A percentile compares a stretch with the other conserved stretches of the same genome.
phyloP scores from a whole-genome alignment of 192 early-diverging fungal genomes.

The Mortierella antarctica region DNA sequence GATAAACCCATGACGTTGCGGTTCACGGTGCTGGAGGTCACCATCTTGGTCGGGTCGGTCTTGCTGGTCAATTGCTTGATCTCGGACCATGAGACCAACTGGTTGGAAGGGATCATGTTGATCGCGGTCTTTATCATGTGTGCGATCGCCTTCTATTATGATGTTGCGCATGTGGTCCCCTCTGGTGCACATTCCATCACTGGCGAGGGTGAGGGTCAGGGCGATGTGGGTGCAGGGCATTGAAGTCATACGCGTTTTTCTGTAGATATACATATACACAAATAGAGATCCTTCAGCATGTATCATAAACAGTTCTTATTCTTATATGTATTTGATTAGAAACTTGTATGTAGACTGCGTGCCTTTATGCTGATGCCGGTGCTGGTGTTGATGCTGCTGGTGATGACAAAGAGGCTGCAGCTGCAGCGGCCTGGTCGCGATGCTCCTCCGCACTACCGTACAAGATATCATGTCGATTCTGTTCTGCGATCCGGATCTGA shows the following conservation, averaged over 20 bases:
- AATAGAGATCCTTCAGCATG: not conserved
- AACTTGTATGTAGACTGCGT: not conserved
- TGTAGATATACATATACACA: not conserved
- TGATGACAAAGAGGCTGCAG: conserved; percentile 12
- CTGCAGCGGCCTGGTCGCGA: conserved; percentile 1
- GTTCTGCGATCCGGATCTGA: conserved; percentile 36
- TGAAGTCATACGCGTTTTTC: not conserved
- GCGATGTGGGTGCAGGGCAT: not conserved
- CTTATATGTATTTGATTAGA: not conserved
- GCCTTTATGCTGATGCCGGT: not conserved
- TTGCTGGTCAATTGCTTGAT: conserved; percentile 84
- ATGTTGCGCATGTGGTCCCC: not conserved
- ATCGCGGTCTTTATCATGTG: conserved; percentile 80
- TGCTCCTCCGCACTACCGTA: conserved; percentile 18
- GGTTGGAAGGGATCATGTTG: conserved; percentile 91
- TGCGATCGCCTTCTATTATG: conserved; percentile 72
- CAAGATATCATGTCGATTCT: conserved; percentile 42
- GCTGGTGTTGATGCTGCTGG: conserved; percentile 4
- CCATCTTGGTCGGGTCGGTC: conserved; percentile 81
- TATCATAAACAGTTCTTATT: not conserved
- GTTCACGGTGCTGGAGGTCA: conserved; percentile 85
- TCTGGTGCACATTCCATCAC: not conserved
- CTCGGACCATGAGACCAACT: conserved; percentile 88
- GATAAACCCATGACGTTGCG: conserved; percentile 81
- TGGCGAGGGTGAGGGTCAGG: conserved; percentile 5